These are phyloP conservation scores for Fusarium penzigii DNA, from an alignment of 2,329 filamentous ascomycete species.

Conservation along the genomic window DNA sequence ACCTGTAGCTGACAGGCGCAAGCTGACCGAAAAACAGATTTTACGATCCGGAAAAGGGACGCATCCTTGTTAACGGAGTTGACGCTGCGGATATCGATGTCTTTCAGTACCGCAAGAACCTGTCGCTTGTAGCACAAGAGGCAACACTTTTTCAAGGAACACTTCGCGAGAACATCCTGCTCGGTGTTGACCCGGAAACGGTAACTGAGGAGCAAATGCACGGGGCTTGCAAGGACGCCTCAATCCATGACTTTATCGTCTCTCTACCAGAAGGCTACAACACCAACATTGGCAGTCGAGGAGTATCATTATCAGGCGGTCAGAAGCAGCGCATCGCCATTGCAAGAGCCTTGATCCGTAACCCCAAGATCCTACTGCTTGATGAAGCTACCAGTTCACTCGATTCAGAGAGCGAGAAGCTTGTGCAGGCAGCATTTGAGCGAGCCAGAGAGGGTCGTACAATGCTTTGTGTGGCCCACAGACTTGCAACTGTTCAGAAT, in stretches of 20 bases:
- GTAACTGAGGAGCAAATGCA: constrained; percentile 55
- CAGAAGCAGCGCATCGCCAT: constrained; percentile 73
- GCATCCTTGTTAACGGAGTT: constrained; percentile 63
- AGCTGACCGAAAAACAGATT: constrained; percentile 47
- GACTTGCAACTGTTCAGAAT: constrained; percentile 75
- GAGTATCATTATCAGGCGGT: constrained; percentile 68
- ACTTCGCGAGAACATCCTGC: constrained; percentile 68
- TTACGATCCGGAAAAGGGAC: constrained; percentile 66
- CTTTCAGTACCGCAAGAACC: constrained; percentile 60
- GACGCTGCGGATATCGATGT: constrained; percentile 62
- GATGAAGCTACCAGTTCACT: constrained; percentile 74
- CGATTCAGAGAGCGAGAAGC: constrained; percentile 62
- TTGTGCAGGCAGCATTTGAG: constrained; percentile 70
- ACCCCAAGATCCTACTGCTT: constrained; percentile 66
- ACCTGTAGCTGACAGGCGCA: background rate
- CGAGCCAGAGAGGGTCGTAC: constrained; percentile 60
- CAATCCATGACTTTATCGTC: constrained; percentile 70
- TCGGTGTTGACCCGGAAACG: constrained; percentile 59
- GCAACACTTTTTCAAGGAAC: constrained; percentile 70
- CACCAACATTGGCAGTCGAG: constrained; percentile 67
- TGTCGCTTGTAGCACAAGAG: constrained; percentile 76
- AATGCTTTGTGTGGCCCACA: constrained; percentile 76
- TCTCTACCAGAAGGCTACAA: constrained; percentile 68
- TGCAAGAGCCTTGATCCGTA: constrained; percentile 66
- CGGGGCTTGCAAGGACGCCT: constrained; percentile 60